Evolutionary conservation across 164 flowering plant genomes (phyloP).

Genomic region (Buxus sempervirens): DNA sequence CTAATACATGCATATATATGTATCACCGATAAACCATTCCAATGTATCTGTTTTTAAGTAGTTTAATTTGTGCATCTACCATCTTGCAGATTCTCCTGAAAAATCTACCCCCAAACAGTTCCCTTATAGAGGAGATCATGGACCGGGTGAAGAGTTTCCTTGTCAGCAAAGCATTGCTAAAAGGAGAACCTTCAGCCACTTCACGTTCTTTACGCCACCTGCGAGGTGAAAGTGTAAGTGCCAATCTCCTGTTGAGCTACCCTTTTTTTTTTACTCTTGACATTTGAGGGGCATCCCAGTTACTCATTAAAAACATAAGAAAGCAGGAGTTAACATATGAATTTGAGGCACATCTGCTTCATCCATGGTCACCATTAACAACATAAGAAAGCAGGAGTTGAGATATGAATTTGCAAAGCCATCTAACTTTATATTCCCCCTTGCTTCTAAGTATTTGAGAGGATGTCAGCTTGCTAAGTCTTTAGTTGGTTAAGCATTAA

Average conservation of each 20-base stretch:
- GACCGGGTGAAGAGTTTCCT: conserved; percentile 80
- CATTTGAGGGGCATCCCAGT: background rate
- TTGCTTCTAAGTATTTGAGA: background rate
- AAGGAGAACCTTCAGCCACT: conserved; percentile 56
- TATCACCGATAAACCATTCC: background rate
- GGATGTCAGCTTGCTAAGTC: background rate
- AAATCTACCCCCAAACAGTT: conserved; percentile 87
- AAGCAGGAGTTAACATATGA: too few species aligned
- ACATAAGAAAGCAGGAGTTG: too few species aligned
- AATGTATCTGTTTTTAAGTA: conserved; percentile 1
- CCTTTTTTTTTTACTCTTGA: background rate
- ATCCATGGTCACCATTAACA: too few species aligned
- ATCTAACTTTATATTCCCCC: background rate
- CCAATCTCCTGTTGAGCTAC: background rate
- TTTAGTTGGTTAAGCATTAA: background rate
- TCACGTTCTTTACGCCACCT: conserved; percentile 54
- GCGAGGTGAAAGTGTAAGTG: conserved; percentile 66
- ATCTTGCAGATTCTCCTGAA: conserved; percentile 69
- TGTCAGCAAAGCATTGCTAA: conserved; percentile 66
- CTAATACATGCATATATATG: background rate
- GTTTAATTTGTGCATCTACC: background rate
- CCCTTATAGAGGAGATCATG: conserved; percentile 79
- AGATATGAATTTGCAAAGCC: too few species aligned
- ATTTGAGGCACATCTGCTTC: too few species aligned
- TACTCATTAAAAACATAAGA: too few species aligned